Conservation (phyloP, 2,329 filamentous ascomycete species). For the Curvularia lunata region DNA sequence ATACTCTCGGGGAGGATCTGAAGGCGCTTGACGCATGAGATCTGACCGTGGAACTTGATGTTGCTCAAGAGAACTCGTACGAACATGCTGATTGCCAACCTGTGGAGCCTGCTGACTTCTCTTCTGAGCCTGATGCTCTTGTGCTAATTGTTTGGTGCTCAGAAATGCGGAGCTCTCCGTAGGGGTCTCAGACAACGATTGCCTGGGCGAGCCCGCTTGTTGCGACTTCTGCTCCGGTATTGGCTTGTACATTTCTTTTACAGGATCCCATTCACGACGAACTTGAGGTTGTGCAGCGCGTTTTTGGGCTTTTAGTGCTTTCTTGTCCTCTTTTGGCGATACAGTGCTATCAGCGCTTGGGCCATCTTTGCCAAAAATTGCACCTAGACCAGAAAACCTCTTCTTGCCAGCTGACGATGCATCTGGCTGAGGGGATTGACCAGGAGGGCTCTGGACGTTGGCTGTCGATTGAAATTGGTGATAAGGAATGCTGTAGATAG, state of each 20-base stretch:
- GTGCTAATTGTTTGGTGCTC: conserved; percentile 30
- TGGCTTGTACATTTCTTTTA: conserved; percentile 23
- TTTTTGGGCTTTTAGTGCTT: conserved; percentile 41
- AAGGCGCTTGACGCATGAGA: conserved; percentile 18
- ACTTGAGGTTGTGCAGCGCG: conserved; percentile 22
- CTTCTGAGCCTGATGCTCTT: conserved; percentile 27
- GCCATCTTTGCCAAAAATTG: conserved; percentile 51
- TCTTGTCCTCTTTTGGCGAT: conserved; percentile 45
- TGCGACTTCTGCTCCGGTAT: conserved; percentile 20
- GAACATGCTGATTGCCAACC: conserved; percentile 3
- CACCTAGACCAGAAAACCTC: conserved; percentile 54
- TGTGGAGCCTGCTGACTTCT: conserved; percentile 14
- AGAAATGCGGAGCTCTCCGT: conserved; percentile 32
- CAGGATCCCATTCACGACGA: conserved; percentile 24
- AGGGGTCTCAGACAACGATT: conserved; percentile 8
- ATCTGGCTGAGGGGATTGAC: conserved; percentile 23
- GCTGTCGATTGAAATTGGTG: conserved; percentile 23
- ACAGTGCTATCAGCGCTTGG: conserved; percentile 36
- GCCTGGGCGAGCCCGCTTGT: conserved; percentile 11
- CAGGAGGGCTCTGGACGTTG: conserved; percentile 17
- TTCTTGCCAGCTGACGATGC: conserved; percentile 45
- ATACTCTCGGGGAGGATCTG: conserved; percentile 30
- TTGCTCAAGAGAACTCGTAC: conserved; percentile 9
- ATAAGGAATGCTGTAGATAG: conserved; percentile 33
- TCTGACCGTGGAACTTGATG: conserved; percentile 9